Conservation (phyloP, 306 rosid species). For the Cicer arietinum region DNA sequence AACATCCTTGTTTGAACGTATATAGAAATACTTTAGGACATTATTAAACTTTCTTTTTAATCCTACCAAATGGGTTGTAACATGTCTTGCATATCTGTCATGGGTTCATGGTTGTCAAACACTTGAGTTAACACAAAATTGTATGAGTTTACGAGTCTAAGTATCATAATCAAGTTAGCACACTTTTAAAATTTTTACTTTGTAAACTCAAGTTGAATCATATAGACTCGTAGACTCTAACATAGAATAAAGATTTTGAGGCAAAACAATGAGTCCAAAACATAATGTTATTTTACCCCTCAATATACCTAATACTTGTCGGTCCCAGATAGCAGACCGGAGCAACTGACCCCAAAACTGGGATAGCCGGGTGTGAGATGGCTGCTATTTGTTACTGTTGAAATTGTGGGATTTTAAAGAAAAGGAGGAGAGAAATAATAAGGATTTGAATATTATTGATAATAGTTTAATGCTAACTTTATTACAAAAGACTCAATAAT, state of each 20-base stretch:
- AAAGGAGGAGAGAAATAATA: no score
- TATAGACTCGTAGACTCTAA: background rate
- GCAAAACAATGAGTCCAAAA: background rate
- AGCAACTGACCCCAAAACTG: no score
- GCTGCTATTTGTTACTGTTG: no score
- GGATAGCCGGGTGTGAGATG: no score
- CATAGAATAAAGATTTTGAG: background rate
- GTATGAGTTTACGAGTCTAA: background rate
- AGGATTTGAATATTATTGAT: no score
- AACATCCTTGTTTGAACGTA: background rate
- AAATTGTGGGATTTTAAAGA: no score
- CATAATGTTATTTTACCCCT: background rate
- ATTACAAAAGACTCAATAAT: no score
- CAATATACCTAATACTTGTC: background rate
- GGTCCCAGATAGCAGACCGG: no score
- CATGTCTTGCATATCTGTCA: no score
- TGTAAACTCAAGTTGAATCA: background rate
- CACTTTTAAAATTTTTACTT: background rate
- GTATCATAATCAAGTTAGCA: background rate
- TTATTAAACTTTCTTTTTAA: constrained; percentile 26
- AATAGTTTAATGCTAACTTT: no score
- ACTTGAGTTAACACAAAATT: background rate
- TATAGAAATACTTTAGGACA: background rate
- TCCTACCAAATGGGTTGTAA: background rate
- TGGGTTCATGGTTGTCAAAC: no score